Evolutionary conservation across 495 filamentous ascomycete species (phyloP), one percentile per base, ranked within the genome.

Genomic region (Penicillium arizonense): DNA sequence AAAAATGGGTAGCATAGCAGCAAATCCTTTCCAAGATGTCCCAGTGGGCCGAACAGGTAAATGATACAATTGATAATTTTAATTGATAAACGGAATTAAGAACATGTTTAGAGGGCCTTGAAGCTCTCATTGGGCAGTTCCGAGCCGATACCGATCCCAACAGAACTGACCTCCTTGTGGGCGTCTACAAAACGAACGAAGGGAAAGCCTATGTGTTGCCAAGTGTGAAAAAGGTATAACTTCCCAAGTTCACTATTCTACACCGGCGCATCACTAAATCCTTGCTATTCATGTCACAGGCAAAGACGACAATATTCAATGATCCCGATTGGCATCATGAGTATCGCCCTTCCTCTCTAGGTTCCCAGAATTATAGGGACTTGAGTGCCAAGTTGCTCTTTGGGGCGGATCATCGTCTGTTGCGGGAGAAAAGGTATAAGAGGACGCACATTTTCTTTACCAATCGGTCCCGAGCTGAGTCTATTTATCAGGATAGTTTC

Each of bases 301-400:
- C 56, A 44, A 58, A 58, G 32, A 11, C 23, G n/a, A 54, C 41
- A 34, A 55, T 58, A 16, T 55, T 55, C 23, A 51, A 47, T 38
- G 56, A 58, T 20, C 34, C 41, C 14, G 33, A 55, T 7, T 58
- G 56, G 56, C 56, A 58, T 47, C 56, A 58, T 36, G 56, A 58
- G 24, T 58, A 58, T 44, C 56, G 56, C 6, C 37, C 42, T 21
- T 51, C 41, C 1, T 36, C 56, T 32, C 30, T 54, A 14, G 56
- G 56, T 18, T 50, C 51, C 1, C 41, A 24, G 28, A 14, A n/a
- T 12, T 58, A 58, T n/a, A 50, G 56, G 23, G 37, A 48, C 16
- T 37, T 58, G 24, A 55, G 46, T 21, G 32, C 26, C 11, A 43
- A 58, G 10, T 35, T 58, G 12, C 42, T 58, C 14, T 58, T 58